These are phyloP conservation scores for Vicia sativa DNA, from an alignment of 306 rosid genomes.

Conservation along the genomic window DNA sequence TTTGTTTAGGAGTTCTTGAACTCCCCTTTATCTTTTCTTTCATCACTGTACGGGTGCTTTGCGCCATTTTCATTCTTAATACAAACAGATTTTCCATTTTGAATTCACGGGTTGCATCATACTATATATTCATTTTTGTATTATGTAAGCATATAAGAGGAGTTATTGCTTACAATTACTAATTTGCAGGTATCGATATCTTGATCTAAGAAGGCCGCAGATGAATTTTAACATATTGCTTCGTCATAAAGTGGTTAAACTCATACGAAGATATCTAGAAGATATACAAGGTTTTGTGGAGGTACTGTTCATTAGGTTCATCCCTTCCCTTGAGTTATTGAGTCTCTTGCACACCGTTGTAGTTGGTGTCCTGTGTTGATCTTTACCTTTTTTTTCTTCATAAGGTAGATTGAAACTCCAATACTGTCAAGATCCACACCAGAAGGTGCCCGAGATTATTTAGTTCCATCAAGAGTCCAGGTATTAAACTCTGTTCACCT, in stretches of 20 bases:
- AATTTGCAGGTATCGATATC: constrained; percentile 78
- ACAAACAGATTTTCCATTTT: background rate
- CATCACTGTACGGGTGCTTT: background rate
- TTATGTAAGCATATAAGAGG: constrained; percentile 17
- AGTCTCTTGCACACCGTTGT: constrained; percentile 8
- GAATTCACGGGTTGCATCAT: background rate
- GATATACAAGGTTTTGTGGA: constrained; percentile 86
- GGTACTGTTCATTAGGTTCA: constrained; percentile 57
- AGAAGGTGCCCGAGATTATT: constrained; percentile 97
- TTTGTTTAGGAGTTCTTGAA: too few relatives aligned
- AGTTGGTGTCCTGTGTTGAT: constrained; percentile 43
- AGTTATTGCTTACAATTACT: constrained; percentile 35
- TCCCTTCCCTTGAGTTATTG: constrained; percentile 12
- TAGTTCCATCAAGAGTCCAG: constrained; percentile 98
- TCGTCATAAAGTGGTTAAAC: constrained; percentile 87
- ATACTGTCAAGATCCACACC: constrained; percentile 96
- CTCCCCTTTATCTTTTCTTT: too few relatives aligned
- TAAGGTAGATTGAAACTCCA: constrained; percentile 99
- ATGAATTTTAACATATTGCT: constrained; percentile 82
- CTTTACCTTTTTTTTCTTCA: constrained; percentile 57
- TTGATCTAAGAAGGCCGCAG: constrained; percentile 84
- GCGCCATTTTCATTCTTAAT: background rate
- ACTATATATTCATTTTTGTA: too few relatives aligned
- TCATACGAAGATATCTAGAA: constrained; percentile 85
- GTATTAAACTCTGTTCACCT: constrained; percentile 50